Evolutionary conservation across 805 yeast genomes (phyloP).

Genomic region (Ogataea chonburiensis): DNA sequence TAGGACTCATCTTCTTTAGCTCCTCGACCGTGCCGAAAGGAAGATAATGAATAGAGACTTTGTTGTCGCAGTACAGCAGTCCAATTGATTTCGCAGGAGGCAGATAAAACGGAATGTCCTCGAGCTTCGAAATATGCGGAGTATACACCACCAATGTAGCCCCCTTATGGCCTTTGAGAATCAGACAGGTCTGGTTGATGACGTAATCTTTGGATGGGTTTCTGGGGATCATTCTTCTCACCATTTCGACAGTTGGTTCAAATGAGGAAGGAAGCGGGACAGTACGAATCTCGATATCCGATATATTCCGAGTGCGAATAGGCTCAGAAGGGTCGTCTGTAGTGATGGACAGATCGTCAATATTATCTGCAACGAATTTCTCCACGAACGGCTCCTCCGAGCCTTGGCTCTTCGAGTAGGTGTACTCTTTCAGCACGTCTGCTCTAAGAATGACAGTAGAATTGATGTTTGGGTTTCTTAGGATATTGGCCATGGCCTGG

Average conservation of each 20-base stretch:
- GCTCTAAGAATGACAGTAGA: slow-evolving; percentile 90
- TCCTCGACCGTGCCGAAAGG: slow-evolving; percentile 47
- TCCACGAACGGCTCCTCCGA: slow-evolving; percentile 31
- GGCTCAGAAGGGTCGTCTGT: slow-evolving; percentile 20
- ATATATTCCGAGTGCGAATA: slow-evolving; percentile 31
- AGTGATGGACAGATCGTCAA: slow-evolving; percentile 34
- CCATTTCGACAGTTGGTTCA: slow-evolving; percentile 49
- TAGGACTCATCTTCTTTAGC: slow-evolving; percentile 37
- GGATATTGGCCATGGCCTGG: slow-evolving; percentile 74
- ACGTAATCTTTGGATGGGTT: slow-evolving; percentile 83
- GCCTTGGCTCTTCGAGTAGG: slow-evolving; percentile 36
- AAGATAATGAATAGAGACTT: slow-evolving; percentile 70
- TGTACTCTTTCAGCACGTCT: slow-evolving; percentile 62
- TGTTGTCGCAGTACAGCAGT: slow-evolving; percentile 47
- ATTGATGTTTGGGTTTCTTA: slow-evolving; percentile 83
- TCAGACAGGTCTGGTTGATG: slow-evolving; percentile 80
- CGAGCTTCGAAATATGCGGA: slow-evolving; percentile 64
- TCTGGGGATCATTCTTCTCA: slow-evolving; percentile 88
- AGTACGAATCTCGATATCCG: slow-evolving; percentile 41
- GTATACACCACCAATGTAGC: slow-evolving; percentile 65
- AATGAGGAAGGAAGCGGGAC: slow-evolving; percentile 33
- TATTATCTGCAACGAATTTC: slow-evolving; percentile 29
- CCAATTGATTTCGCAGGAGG: slow-evolving; percentile 84
- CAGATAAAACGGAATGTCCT: slow-evolving; percentile 81
- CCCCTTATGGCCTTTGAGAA: slow-evolving; percentile 38